Percentiles rank a stretch among this genome's conserved stretches.
phyloP scores from a whole-genome alignment of 2,329 filamentous ascomycete genomes.

The Clarireedia hainanense region DNA sequence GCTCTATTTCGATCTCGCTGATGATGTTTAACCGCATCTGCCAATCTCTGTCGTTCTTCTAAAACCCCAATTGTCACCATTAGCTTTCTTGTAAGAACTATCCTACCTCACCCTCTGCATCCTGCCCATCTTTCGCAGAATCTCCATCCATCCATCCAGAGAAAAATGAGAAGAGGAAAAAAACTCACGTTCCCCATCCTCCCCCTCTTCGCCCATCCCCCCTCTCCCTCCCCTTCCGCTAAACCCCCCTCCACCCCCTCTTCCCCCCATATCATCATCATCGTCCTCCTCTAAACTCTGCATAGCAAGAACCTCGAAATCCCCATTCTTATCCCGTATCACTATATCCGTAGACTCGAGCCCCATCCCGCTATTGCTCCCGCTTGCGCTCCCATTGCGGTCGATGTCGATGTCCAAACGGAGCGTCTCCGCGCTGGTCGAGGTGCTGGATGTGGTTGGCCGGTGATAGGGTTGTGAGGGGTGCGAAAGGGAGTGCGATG shows the following conservation, averaged over 20 bases:
- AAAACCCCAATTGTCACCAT: constrained; percentile 13
- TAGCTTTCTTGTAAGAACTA: constrained; percentile 29
- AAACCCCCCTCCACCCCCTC: not conserved
- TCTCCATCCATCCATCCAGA: too few relatives aligned
- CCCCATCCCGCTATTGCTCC: not conserved
- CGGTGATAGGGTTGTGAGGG: constrained; percentile 50
- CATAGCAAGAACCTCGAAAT: constrained; percentile 50
- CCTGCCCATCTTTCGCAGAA: too few relatives aligned
- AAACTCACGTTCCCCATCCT: constrained; percentile 41
- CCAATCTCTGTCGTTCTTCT: constrained; percentile 53
- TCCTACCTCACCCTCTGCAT: constrained; percentile 42
- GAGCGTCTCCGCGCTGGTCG: constrained; percentile 38
- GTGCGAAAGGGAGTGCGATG: constrained; percentile 40
- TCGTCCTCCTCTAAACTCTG: constrained; percentile 38
- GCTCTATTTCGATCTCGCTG: constrained; percentile 46
- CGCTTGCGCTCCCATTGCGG: too few relatives aligned
- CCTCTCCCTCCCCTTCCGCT: constrained; percentile 39
- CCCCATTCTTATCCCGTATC: constrained; percentile 53
- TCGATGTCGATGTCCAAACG: constrained; percentile 34
- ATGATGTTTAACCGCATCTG: constrained; percentile 55
- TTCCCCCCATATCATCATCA: constrained; percentile 11
- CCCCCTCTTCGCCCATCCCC: constrained; percentile 34
- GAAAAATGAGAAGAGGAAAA: too few relatives aligned
- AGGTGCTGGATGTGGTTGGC: constrained; percentile 41
- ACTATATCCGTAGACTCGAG: constrained; percentile 46